Percentiles rank a stretch among this genome's conserved stretches.
phyloP scores from a whole-genome alignment of 129 eudicot genomes.

The Tagetes erecta region DNA sequence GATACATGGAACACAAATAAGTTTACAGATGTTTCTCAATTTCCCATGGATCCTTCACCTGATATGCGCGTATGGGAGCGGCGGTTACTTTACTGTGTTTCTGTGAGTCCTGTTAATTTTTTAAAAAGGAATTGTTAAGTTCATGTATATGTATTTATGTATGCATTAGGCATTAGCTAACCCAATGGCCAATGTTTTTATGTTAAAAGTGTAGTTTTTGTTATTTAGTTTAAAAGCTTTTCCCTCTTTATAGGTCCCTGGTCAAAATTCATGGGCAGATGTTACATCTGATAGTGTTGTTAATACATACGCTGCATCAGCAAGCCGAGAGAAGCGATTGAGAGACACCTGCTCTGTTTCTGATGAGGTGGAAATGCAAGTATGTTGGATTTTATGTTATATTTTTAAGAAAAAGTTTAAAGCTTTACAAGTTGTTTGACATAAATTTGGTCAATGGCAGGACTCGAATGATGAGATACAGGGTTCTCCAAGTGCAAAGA shows the following conservation, averaged over 20 bases:
- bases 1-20: conserved; percentile 85
- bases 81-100: conserved; percentile 74
- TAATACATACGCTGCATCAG: conserved; percentile 29
- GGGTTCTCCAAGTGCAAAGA: conserved; percentile 61
- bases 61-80: conserved; percentile 83
- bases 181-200: neutral
- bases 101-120: conserved; percentile 54
- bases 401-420: neutral
- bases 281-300: conserved; percentile 35
- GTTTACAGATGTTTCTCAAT: conserved; percentile 61
- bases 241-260: conserved; percentile 67
- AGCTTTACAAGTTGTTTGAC: conserved; percentile 18
- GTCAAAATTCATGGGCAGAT: conserved; percentile 76
- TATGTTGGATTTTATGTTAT: conserved; percentile 21
- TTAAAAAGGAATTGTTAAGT: neutral
- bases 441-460: conserved; percentile 29
- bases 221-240: neutral
- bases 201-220: neutral
- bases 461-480: conserved; percentile 38
- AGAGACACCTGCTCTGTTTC: conserved; percentile 57
- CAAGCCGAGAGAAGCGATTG: conserved; percentile 73
- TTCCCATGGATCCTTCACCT: conserved; percentile 52
- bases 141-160: neutral
- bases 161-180: no score
- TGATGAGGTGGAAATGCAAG: conserved; percentile 58